Conservation (phyloP, 306 rosid species). For the Canavalia ensiformis region DNA sequence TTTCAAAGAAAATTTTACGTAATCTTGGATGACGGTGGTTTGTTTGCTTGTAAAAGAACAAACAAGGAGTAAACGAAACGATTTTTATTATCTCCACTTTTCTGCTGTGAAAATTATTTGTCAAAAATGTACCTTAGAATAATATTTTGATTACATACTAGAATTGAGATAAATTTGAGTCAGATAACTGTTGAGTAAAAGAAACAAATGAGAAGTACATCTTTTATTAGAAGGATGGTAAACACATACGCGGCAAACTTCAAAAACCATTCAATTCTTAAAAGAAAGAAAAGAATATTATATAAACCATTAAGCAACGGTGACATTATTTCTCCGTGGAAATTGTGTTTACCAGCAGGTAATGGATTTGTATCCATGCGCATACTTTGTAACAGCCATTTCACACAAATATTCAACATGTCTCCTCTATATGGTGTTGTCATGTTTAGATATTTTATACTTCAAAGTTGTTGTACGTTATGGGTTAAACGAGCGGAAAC, state of each 20-base stretch:
- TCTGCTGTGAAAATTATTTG: neutral
- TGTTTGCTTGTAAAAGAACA: neutral
- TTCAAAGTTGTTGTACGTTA: neutral
- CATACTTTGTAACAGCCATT: neutral
- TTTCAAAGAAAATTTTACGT: too few species aligned
- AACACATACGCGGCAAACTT: neutral
- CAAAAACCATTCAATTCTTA: conserved; percentile 1
- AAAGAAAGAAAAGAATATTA: neutral
- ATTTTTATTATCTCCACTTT: neutral
- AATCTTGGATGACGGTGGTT: neutral
- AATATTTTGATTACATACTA: neutral
- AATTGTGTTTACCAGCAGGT: neutral
- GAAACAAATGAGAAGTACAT: neutral
- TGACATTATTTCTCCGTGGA: neutral
- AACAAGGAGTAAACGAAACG: neutral
- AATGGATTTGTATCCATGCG: neutral
- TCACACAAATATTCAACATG: neutral
- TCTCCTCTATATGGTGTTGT: neutral
- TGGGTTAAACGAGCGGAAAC: neutral
- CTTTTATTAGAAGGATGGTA: neutral
- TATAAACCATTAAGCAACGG: neutral
- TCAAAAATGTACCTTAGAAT: neutral
- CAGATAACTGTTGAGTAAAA: neutral
- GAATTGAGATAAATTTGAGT: neutral
- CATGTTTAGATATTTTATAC: neutral